Evolutionary conservation across 805 yeast genomes (phyloP).

Genomic region (Wickerhamiella domercqiae): DNA sequence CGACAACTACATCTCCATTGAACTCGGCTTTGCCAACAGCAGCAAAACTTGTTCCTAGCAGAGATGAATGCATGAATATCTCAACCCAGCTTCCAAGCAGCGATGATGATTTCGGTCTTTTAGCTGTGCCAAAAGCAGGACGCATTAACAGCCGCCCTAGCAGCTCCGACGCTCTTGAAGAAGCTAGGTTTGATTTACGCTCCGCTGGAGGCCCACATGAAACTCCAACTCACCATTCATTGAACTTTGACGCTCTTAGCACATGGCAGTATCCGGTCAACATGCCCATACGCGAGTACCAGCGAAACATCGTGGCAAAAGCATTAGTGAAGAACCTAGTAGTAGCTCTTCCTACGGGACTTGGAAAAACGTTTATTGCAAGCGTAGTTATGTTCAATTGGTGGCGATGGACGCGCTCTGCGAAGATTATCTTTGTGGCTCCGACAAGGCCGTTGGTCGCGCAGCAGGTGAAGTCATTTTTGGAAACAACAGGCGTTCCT

Average conservation of each 20-base stretch:
- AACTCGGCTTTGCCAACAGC: no score
- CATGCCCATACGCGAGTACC: conserved; percentile 74
- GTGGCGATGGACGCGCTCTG: conserved; percentile 64
- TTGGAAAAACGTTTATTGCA: conserved; percentile 95
- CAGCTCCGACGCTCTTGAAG: background rate
- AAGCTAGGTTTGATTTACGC: conserved; percentile 1
- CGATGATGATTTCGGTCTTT: background rate
- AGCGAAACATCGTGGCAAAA: conserved; percentile 57
- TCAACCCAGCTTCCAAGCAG: no score
- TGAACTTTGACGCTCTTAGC: conserved; percentile 27
- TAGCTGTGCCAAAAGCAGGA: no score
- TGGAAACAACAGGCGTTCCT: conserved; percentile 74
- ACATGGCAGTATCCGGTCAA: conserved; percentile 75
- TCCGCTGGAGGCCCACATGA: background rate
- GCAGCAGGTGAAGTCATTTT: conserved; percentile 88
- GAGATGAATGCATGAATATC: no score
- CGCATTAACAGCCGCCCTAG: no score
- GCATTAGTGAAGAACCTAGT: conserved; percentile 60
- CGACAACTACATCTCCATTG: no score
- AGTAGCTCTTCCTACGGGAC: conserved; percentile 92
- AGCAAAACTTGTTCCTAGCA: no score
- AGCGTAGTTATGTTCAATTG: conserved; percentile 85
- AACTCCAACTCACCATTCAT: conserved; percentile 25
- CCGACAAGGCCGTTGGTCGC: conserved; percentile 95
- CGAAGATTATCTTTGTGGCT: conserved; percentile 85